phyloP scores from a whole-genome alignment of 2,329 filamentous ascomycete genomes.

The Colletotrichum magnum region DNA sequence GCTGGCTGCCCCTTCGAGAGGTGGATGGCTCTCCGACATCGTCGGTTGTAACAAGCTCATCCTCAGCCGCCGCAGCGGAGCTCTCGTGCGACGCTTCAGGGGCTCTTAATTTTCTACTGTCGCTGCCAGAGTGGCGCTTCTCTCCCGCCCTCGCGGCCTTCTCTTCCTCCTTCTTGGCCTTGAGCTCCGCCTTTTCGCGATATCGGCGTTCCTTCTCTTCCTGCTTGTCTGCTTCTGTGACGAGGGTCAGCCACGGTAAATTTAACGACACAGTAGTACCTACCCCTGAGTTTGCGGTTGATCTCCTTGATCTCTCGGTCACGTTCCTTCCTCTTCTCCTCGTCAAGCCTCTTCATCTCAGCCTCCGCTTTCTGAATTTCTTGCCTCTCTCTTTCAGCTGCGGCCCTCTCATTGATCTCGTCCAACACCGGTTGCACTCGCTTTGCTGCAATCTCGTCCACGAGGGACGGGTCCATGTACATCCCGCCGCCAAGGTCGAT shows the following conservation, averaged over 20 bases:
- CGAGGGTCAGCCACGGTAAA: background rate
- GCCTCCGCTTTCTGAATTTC: slow-evolving; percentile 74
- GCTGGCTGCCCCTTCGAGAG: slow-evolving; percentile 9
- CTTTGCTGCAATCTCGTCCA: slow-evolving; percentile 83
- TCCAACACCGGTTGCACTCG: slow-evolving; percentile 87
- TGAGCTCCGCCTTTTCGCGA: slow-evolving; percentile 65
- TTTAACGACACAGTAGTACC: slow-evolving; percentile 46
- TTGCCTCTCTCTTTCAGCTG: slow-evolving; percentile 77
- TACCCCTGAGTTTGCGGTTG: slow-evolving; percentile 71
- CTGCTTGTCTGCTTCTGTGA: slow-evolving; percentile 62
- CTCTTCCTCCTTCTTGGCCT: slow-evolving; percentile 64
- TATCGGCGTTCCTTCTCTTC: slow-evolving; percentile 60
- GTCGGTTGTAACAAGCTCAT: background rate
- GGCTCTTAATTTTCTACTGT: slow-evolving; percentile 63
- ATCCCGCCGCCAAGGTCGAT: slow-evolving; percentile 84
- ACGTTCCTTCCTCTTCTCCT: slow-evolving; percentile 67
- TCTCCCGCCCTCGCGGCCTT: slow-evolving; percentile 68
- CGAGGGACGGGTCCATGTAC: slow-evolving; percentile 82
- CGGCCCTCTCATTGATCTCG: slow-evolving; percentile 85
- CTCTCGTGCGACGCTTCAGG: slow-evolving; percentile 42
- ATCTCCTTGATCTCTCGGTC: slow-evolving; percentile 67
- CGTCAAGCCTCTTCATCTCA: slow-evolving; percentile 74
- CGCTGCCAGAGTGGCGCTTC: slow-evolving; percentile 64
- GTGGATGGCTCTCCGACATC: background rate
- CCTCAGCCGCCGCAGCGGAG: background rate